Conservation (phyloP, 2,329 filamentous ascomycete genomes). For the Exophiala sp. region DNA sequence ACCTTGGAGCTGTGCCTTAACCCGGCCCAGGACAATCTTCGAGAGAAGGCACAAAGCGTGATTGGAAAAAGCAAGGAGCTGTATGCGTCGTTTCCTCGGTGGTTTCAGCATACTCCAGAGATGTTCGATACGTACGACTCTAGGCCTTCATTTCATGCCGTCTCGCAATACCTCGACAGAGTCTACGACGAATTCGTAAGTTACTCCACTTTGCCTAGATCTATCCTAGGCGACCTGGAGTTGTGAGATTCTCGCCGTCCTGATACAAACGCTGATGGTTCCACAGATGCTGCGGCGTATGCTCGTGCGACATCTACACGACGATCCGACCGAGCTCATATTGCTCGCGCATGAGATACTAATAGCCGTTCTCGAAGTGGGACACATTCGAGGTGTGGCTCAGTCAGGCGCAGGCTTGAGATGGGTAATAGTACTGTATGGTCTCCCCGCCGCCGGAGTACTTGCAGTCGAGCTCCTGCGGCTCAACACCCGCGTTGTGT, state of each 20-base stretch:
- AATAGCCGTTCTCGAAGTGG: slow-evolving; percentile 29
- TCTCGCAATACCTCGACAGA: slow-evolving; percentile 31
- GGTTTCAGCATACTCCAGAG: too few relatives aligned
- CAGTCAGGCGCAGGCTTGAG: slow-evolving; percentile 31
- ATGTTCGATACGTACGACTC: neutral
- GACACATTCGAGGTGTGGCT: slow-evolving; percentile 30
- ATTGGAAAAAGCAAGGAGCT: neutral
- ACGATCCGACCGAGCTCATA: slow-evolving; percentile 30
- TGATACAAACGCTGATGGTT: too few relatives aligned
- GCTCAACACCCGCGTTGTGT: slow-evolving; percentile 30
- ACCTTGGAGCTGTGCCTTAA: slow-evolving; percentile 32
- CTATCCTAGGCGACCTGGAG: too few relatives aligned
- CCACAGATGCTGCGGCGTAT: slow-evolving; percentile 31
- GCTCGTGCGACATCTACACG: slow-evolving; percentile 31
- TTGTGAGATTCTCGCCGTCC: too few relatives aligned
- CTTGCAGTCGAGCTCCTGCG: slow-evolving; percentile 35
- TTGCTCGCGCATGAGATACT: slow-evolving; percentile 32
- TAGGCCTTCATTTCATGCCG: neutral
- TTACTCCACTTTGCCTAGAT: too few relatives aligned
- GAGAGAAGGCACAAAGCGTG: slow-evolving; percentile 5
- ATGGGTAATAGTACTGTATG: slow-evolving; percentile 34
- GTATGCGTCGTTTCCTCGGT: neutral
- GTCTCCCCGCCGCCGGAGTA: slow-evolving; percentile 34
- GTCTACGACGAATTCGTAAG: slow-evolving; percentile 34
- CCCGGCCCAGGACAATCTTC: neutral